Evolutionary conservation across 1,284 basidiomycete genomes (phyloP), one percentile per base, ranked within the genome.

Genomic region (Waitea zeae): DNA sequence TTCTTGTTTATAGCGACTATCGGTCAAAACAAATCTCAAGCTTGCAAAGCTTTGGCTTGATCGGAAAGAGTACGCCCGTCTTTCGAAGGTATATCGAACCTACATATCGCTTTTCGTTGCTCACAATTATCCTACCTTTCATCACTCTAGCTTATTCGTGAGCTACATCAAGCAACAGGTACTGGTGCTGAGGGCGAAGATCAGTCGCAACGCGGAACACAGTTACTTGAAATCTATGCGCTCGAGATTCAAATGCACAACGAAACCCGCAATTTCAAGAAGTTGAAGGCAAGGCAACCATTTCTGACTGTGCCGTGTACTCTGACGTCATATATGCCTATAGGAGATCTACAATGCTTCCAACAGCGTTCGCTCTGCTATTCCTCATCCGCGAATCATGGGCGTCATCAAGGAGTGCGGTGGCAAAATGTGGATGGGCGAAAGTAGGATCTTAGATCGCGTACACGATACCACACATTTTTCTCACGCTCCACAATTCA

Each of bases 371-470:
- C 82, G 86, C 36, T 93, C 89, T 20, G 95, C 95, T 5, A 97
- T 99, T 40, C 92, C 93, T 7, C 95, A 98, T 58, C 95, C 95
- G 5, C 75, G 90, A 17, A 97, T 98, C 49, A 90, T 97, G 82
- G 95, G 93, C 35, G 86, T 97, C 36, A 98, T 99, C 56, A 88
- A 92, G 49, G 95, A 99, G 55, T 97, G 93, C 45, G 95, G 95
- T 11, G 95, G 95, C 5, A 99, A 98, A 60, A 99, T 99, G 95
- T 96, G 95, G 88, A 98, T 99, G 95, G 88, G 87, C 38, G 95
- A 98, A 64, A n/a, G n/a, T n/a, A n/a, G n/a, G n/a, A n/a, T n/a
- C n/a, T n/a, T n/a, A n/a, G n/a, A n/a, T 31, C 17, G 26, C 17
- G 34, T 13, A 20, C 24, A 33, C 38, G n/a, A n/a, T n/a, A n/a